phyloP scores from a whole-genome alignment of 2,329 filamentous ascomycete genomes.

The Sporothrix globosa region DNA sequence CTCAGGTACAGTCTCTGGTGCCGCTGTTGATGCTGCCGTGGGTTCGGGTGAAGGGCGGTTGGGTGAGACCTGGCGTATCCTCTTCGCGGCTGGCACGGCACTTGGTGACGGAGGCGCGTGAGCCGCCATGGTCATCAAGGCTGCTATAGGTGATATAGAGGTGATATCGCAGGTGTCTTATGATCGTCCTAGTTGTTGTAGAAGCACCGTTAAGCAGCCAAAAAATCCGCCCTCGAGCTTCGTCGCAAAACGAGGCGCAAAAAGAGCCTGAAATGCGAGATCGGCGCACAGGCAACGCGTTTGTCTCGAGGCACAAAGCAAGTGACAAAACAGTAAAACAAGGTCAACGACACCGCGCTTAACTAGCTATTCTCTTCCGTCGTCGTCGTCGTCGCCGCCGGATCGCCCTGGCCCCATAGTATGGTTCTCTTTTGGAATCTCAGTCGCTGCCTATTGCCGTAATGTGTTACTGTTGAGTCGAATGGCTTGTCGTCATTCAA shows the following conservation, averaged over 20 bases:
- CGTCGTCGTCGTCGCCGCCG: slow-evolving; percentile 29
- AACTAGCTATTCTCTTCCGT: slow-evolving; percentile 25
- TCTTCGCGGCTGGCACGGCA: slow-evolving; percentile 59
- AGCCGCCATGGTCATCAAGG: slow-evolving; percentile 48
- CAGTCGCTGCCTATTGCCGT: not conserved
- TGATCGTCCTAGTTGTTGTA: not conserved
- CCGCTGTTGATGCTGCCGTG: slow-evolving; percentile 34
- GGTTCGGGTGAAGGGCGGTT: slow-evolving; percentile 51
- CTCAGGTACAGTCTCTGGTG: not conserved
- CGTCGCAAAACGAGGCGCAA: slow-evolving; percentile 4
- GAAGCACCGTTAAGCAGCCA: not conserved
- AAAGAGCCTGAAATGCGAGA: not conserved
- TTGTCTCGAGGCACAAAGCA: not conserved
- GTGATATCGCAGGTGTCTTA: no score
- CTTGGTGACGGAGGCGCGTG: slow-evolving; percentile 55
- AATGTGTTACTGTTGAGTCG: not conserved
- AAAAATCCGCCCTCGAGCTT: not conserved
- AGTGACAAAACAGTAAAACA: not conserved
- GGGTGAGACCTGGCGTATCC: slow-evolving; percentile 59
- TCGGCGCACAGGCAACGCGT: not conserved
- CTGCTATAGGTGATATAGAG: not conserved
- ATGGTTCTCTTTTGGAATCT: not conserved
- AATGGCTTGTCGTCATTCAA: not conserved
- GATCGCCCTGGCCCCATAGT: slow-evolving; percentile 25
- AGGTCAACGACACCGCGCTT: not conserved